A percentile compares a stretch with the other conserved stretches of the same genome.
Conservation (phyloP, 2,329 filamentous ascomycete genomes). For the Fusarium devonianum region DNA sequence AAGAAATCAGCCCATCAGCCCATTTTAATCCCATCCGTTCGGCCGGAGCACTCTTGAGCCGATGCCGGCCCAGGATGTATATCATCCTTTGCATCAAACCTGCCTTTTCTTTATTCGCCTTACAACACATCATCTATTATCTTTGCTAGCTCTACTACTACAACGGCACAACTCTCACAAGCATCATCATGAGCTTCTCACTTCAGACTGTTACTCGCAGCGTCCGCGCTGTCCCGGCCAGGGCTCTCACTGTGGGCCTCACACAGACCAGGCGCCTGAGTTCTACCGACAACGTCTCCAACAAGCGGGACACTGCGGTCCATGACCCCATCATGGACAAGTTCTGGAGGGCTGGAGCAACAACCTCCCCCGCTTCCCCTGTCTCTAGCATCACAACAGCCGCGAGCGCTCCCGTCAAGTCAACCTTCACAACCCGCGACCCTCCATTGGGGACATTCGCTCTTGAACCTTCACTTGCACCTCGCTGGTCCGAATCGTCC, state of each 20-base stretch:
- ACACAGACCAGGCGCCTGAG: constrained; percentile 26
- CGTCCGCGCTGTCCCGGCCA: constrained; percentile 18
- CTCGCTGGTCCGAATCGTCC: constrained; percentile 28
- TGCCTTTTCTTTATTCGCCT: neutral
- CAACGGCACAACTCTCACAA: neutral
- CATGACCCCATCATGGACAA: constrained; percentile 38
- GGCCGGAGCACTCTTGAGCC: neutral
- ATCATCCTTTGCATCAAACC: neutral
- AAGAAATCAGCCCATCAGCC: neutral
- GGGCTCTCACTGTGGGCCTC: constrained; percentile 18
- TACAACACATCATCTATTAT: neutral
- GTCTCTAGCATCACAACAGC: neutral
- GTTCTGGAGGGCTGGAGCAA: constrained; percentile 22
- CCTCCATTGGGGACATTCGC: constrained; percentile 34
- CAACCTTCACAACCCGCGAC: constrained; percentile 22
- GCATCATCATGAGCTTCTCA: constrained; percentile 32
- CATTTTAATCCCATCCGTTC: neutral
- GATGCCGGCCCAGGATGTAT: neutral
- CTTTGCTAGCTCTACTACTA: neutral
- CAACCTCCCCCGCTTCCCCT: constrained; percentile 11
- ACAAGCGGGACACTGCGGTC: constrained; percentile 25
- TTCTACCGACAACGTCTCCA: constrained; percentile 26
- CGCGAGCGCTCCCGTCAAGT: constrained; percentile 7
- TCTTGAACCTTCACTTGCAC: constrained; percentile 33
- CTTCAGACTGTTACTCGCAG: constrained; percentile 32